phyloP scores from a whole-genome alignment of 495 filamentous ascomycete genomes.

The Lineolata rhizophorae region DNA sequence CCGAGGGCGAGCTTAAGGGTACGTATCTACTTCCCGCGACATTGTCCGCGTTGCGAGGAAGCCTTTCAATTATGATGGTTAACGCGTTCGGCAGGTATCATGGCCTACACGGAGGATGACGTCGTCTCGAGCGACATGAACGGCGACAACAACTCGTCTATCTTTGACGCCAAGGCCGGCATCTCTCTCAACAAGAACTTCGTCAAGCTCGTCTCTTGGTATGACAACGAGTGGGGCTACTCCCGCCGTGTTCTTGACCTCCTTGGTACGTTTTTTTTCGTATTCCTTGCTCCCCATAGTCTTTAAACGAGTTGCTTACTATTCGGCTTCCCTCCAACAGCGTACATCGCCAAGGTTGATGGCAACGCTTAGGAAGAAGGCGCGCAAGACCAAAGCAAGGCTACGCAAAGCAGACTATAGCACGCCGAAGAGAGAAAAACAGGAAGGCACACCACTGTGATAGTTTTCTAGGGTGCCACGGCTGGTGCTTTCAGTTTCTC shows the following conservation, averaged over 20 bases:
- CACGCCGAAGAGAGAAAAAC: too few relatives aligned
- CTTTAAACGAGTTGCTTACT: constrained; percentile 2
- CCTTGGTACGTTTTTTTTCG: constrained; percentile 27
- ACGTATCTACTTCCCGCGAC: too few relatives aligned
- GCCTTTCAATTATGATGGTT: constrained; percentile 10
- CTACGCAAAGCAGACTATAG: too few relatives aligned
- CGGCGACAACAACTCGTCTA: constrained; percentile 79
- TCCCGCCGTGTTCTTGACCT: constrained; percentile 97
- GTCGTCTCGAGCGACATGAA: constrained; percentile 84
- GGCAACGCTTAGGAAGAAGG: constrained; percentile 3
- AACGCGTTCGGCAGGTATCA: constrained; percentile 38
- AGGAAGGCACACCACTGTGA: too few relatives aligned
- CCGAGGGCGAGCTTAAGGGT: constrained; percentile 73
- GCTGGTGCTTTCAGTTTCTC: too few relatives aligned
- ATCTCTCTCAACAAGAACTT: constrained; percentile 96
- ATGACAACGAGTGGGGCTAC: constrained; percentile 96
- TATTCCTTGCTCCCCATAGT: not conserved
- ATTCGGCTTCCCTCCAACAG: too few relatives aligned
- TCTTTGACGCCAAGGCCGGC: constrained; percentile 99
- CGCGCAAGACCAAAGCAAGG: too few relatives aligned
- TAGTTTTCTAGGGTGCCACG: too few relatives aligned
- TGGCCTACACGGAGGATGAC: constrained; percentile 93
- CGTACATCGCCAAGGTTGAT: constrained; percentile 6
- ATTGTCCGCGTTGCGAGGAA: not conserved
- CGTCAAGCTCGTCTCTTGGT: constrained; percentile 96